Conservation (phyloP, 1,139 yeast genomes). For the Scheffersomyces insectosa region DNA sequence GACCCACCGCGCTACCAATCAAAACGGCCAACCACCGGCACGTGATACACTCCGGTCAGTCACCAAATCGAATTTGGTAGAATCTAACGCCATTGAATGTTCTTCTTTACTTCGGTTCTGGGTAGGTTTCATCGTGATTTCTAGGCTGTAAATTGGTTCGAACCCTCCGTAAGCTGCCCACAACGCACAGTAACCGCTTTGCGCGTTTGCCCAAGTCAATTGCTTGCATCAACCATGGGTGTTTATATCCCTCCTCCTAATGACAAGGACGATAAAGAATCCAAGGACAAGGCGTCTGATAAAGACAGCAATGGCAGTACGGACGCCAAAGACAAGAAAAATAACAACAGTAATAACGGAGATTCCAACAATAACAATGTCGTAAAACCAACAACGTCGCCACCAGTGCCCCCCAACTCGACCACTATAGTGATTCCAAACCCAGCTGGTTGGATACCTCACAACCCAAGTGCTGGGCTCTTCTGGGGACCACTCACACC, state of each 20-base stretch:
- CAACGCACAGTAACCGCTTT: no score
- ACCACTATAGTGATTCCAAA: constrained; percentile 22
- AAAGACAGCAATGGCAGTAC: background rate
- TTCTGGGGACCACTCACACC: constrained; percentile 68
- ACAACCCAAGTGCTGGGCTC: constrained; percentile 58
- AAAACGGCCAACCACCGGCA: no score
- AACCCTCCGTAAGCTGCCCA: no score
- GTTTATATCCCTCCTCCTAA: constrained; percentile 19
- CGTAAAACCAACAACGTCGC: constrained; percentile 1
- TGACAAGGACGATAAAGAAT: constrained; percentile 14
- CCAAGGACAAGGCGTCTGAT: constrained; percentile 4
- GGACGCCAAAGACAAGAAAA: background rate
- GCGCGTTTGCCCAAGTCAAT: background rate
- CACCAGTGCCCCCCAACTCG: constrained; percentile 11
- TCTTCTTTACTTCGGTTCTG: no score
- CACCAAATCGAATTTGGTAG: no score
- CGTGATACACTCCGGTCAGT: no score
- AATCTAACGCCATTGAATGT: no score
- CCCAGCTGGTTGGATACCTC: constrained; percentile 27
- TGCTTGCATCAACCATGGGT: constrained; percentile 11
- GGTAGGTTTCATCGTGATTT: no score
- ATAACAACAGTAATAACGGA: constrained; percentile 8
- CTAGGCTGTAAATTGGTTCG: no score
- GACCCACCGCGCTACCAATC: no score
- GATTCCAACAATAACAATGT: constrained; percentile 1